Evolutionary conservation across 2,329 filamentous ascomycete genomes (phyloP).

Genomic region (Pseudogymnoascus sp.): DNA sequence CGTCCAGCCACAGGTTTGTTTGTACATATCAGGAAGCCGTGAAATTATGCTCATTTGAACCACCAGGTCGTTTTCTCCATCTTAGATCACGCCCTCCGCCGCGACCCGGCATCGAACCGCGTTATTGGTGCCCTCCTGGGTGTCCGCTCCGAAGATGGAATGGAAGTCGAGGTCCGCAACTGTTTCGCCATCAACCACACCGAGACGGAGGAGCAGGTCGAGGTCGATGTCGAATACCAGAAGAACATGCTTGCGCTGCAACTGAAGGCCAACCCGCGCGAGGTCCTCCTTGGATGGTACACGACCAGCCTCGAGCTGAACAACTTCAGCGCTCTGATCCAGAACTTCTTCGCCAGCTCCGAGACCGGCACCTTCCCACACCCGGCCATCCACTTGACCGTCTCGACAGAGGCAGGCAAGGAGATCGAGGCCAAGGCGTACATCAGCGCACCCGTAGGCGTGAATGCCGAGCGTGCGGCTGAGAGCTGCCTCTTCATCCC

Average conservation of each 20-base stretch:
- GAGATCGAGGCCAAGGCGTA: slow-evolving; percentile 89
- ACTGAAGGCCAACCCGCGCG: slow-evolving; percentile 87
- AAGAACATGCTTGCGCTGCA: slow-evolving; percentile 97
- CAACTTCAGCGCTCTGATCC: slow-evolving; percentile 95
- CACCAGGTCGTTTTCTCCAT: slow-evolving; percentile 62
- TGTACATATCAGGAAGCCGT: slow-evolving; percentile 8
- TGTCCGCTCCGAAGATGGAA: slow-evolving; percentile 89
- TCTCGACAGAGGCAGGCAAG: slow-evolving; percentile 80
- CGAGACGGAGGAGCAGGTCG: slow-evolving; percentile 96
- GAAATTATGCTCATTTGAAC: slow-evolving; percentile 27
- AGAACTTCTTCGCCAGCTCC: slow-evolving; percentile 98
- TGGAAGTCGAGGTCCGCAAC: slow-evolving; percentile 90
- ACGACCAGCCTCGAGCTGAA: slow-evolving; percentile 95
- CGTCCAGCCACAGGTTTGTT: slow-evolving; percentile 84
- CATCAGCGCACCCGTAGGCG: slow-evolving; percentile 90
- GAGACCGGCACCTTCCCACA: slow-evolving; percentile 96
- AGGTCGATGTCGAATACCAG: slow-evolving; percentile 99
- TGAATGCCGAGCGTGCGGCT: slow-evolving; percentile 87
- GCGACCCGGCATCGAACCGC: slow-evolving; percentile 79
- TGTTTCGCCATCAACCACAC: slow-evolving; percentile 98
- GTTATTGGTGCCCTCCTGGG: slow-evolving; percentile 96
- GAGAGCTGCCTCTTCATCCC: slow-evolving; percentile 97
- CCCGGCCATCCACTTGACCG: slow-evolving; percentile 94
- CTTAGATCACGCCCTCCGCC: slow-evolving; percentile 88
- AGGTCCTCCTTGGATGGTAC: slow-evolving; percentile 96